Evolutionary conservation across 129 eudicot species (phyloP).

Genomic region (Arctium lappa): DNA sequence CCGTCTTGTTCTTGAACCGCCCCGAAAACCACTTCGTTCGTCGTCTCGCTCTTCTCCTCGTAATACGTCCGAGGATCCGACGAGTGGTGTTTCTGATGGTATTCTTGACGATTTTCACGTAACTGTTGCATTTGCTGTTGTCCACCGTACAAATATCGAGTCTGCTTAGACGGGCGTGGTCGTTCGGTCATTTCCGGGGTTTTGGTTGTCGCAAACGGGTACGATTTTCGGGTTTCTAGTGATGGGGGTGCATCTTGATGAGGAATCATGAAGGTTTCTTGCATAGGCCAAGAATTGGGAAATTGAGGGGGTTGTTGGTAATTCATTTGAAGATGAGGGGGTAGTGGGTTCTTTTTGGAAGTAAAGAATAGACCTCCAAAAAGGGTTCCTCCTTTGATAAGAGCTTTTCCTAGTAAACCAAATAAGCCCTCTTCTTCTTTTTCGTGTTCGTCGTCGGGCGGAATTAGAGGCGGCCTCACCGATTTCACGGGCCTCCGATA

Average conservation of each 20-base stretch:
- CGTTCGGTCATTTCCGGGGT: conserved; percentile 41
- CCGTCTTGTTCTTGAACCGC: conserved; percentile 93
- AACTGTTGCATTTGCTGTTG: conserved; percentile 50
- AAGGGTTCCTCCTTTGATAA: conserved; percentile 53
- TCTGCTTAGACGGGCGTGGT: conserved; percentile 57
- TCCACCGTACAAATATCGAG: conserved; percentile 35
- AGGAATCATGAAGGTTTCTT: conserved; percentile 71
- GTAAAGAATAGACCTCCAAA: conserved; percentile 48
- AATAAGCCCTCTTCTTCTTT: conserved; percentile 70
- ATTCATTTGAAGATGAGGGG: conserved; percentile 41
- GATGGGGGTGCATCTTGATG: conserved; percentile 73
- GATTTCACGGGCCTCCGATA: conserved; percentile 52
- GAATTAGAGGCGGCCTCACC: conserved; percentile 65
- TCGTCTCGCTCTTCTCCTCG: conserved; percentile 55
- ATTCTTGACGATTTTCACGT: conserved; percentile 51
- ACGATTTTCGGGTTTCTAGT: conserved; percentile 51
- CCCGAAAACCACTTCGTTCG: conserved; percentile 86
- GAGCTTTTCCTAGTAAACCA: conserved; percentile 52
- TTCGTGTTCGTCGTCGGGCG: conserved; percentile 61
- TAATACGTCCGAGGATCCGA: conserved; percentile 54
- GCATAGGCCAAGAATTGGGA: conserved; percentile 59
- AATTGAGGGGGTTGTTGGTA: conserved; percentile 54
- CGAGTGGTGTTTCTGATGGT: conserved; percentile 61
- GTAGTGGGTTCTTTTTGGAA: conserved; percentile 37
- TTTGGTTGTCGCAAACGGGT: conserved; percentile 41